phyloP scores from a whole-genome alignment of 2,329 filamentous ascomycete genomes.

The Pseudocercospora crystallina region DNA sequence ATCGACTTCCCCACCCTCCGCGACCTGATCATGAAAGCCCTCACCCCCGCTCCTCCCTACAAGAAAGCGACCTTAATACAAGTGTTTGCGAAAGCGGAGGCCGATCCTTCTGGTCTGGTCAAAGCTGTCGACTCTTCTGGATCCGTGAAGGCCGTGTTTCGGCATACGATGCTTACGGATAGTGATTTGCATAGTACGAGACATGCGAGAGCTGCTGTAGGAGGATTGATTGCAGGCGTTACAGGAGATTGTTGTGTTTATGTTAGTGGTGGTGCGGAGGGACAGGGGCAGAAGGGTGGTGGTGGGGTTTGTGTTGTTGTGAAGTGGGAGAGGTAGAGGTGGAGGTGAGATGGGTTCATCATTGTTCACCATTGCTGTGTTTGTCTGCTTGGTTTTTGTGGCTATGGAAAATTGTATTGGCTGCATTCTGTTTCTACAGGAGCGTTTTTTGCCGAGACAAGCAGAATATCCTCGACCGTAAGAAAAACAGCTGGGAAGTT shows the following conservation, averaged over 20 bases:
- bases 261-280: slow-evolving; percentile 11
- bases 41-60: slow-evolving; percentile 2
- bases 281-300: slow-evolving; percentile 4
- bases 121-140: too few relatives aligned
- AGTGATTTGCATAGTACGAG: slow-evolving; percentile 11
- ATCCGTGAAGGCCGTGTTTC: neutral
- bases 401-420: too few relatives aligned
- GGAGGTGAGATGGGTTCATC: too few relatives aligned
- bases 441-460: too few relatives aligned
- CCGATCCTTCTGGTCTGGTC: slow-evolving; percentile 11
- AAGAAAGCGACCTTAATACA: slow-evolving; percentile 2
- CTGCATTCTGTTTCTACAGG: too few relatives aligned
- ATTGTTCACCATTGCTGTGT: too few relatives aligned
- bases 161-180: slow-evolving; percentile 15
- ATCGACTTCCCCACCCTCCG: slow-evolving; percentile 6
- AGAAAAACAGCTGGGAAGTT: too few relatives aligned
- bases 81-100: slow-evolving; percentile 14
- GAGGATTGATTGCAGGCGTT: slow-evolving; percentile 10
- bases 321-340: neutral
- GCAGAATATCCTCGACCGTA: too few relatives aligned
- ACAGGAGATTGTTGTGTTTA: slow-evolving; percentile 11
- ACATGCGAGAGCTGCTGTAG: slow-evolving; percentile 12
- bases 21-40: neutral
- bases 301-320: slow-evolving; percentile 1
- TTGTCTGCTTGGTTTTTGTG: too few relatives aligned